These are phyloP conservation scores for Coniochaeta prunicola DNA, from an alignment of 2,329 filamentous ascomycete genomes.

Conservation along the genomic window DNA sequence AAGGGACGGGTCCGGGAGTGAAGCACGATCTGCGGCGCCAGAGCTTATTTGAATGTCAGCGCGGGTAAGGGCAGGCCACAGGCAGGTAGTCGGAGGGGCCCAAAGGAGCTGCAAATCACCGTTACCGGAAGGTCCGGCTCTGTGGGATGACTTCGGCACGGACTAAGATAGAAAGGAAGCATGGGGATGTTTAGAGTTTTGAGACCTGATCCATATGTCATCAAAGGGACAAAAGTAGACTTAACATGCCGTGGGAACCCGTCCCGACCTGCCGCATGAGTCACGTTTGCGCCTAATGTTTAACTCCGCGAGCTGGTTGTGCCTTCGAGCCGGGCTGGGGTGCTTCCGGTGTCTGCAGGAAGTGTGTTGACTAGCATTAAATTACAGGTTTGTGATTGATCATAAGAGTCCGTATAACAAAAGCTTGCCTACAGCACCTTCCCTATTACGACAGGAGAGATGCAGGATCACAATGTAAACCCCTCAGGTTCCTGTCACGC, in stretches of 20 bases:
- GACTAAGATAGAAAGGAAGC: neutral
- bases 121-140: neutral
- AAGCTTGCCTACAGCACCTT: neutral
- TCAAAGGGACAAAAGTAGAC: neutral
- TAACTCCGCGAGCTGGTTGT: neutral
- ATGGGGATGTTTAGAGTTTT: neutral
- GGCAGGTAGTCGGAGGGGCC: neutral
- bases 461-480: neutral
- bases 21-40: neutral
- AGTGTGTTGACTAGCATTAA: neutral
- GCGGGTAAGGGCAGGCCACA: neutral
- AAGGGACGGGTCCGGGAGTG: conserved; percentile 1
- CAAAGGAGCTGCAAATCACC: neutral
- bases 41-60: conserved; percentile 1
- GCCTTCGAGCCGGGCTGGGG: neutral
- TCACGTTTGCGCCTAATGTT: neutral
- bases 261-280: neutral
- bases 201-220: neutral
- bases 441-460: neutral
- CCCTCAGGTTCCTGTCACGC: neutral
- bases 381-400: neutral
- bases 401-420: neutral
- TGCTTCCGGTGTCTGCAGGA: neutral
- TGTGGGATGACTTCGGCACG: neutral
- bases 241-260: neutral